Evolutionary conservation across 176 grass and related monocot genomes (phyloP).

Genomic region (Musa schizocarpa): DNA sequence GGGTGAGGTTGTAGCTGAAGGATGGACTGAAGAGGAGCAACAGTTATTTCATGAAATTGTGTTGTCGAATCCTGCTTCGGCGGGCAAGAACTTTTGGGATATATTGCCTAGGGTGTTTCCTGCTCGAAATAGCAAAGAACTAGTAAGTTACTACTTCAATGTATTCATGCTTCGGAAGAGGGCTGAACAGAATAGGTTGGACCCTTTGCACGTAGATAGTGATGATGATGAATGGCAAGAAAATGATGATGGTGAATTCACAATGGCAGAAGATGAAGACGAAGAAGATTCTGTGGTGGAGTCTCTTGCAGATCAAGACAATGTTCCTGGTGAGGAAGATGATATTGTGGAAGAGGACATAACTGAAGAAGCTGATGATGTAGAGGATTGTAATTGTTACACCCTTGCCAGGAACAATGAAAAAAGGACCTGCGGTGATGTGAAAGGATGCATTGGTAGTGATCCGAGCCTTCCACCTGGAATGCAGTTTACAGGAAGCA

Average conservation of each 20-base stretch:
- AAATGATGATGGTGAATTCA: constrained; percentile 32
- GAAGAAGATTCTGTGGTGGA: constrained; percentile 44
- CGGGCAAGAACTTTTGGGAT: constrained; percentile 66
- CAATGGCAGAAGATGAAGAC: constrained; percentile 21
- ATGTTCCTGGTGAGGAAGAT: constrained; percentile 26
- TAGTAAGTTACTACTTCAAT: constrained; percentile 84
- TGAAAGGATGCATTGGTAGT: background rate
- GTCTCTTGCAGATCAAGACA: constrained; percentile 27
- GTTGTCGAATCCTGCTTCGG: constrained; percentile 41
- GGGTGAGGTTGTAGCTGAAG: constrained; percentile 54
- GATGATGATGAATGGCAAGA: constrained; percentile 68
- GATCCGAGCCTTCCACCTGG: background rate
- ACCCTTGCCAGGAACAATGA: constrained; percentile 14
- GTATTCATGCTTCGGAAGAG: constrained; percentile 78
- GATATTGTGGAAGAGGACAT: background rate
- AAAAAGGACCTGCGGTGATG: constrained; percentile 4
- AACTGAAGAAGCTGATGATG: constrained; percentile 6
- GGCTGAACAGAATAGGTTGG: constrained; percentile 60
- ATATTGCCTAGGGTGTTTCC: constrained; percentile 41
- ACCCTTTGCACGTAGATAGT: constrained; percentile 49
- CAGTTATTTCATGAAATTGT: constrained; percentile 48
- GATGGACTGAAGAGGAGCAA: constrained; percentile 69
- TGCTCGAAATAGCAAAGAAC: constrained; percentile 49
- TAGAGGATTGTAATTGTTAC: constrained; percentile 26
- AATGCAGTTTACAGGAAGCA: background rate